Evolutionary conservation across 345 rosid species (phyloP).

Genomic region (Raphanus raphanistrum): DNA sequence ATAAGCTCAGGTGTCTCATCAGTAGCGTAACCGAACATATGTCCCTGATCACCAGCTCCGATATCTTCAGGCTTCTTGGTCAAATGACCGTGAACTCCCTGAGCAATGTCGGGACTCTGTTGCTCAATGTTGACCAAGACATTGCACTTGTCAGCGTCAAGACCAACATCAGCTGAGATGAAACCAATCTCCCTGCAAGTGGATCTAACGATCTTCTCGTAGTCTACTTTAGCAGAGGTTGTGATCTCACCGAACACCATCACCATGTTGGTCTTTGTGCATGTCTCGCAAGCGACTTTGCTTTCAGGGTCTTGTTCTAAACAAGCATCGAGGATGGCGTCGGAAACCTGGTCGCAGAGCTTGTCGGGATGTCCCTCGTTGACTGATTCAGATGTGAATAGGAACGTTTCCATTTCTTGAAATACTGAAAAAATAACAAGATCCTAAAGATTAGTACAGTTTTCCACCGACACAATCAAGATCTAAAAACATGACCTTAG

Average conservation of each 20-base stretch:
- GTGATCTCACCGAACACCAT: constrained; percentile 90
- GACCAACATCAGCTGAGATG: constrained; percentile 68
- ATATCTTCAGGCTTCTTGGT: constrained; percentile 79
- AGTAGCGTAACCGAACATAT: constrained; percentile 81
- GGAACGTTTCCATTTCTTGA: constrained; percentile 69
- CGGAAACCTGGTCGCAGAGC: constrained; percentile 81
- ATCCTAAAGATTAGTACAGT: background rate
- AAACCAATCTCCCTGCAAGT: constrained; percentile 82
- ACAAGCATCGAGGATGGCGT: constrained; percentile 83
- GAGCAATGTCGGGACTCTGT: constrained; percentile 84
- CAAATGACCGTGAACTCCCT: constrained; percentile 81
- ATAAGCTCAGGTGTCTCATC: constrained; percentile 77
- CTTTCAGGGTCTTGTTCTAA: constrained; percentile 82
- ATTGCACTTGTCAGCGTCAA: constrained; percentile 73
- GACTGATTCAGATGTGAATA: constrained; percentile 81
- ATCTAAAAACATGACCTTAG: background rate
- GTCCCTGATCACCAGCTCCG: constrained; percentile 88
- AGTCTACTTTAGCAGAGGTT: constrained; percentile 64
- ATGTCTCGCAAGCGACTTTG: constrained; percentile 88
- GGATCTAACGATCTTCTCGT: constrained; percentile 75
- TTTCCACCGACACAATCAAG: constrained; percentile 29
- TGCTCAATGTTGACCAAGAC: constrained; percentile 78
- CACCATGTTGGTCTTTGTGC: constrained; percentile 82
- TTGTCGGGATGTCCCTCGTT: constrained; percentile 87
- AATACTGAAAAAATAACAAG: background rate